These are phyloP conservation scores for Apostasia shenzhenica DNA, from an alignment of 106 monocot genomes.

Conservation along the genomic window DNA sequence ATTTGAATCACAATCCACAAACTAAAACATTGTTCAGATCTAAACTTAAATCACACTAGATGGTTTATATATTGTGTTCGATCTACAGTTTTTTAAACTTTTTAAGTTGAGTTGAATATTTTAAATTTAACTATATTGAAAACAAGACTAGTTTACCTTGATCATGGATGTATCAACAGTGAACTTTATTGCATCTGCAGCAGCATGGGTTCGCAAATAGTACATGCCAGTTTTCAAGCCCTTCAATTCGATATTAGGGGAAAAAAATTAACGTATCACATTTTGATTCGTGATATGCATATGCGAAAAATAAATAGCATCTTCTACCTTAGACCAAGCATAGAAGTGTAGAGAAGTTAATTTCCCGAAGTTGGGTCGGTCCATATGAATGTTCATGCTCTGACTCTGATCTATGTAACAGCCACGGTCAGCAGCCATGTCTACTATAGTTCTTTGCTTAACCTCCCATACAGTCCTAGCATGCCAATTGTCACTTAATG, in stretches of 20 bases:
- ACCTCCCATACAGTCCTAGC: slow-evolving; percentile 54
- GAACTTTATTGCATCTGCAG: slow-evolving; percentile 32
- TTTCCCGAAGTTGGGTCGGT: slow-evolving; percentile 39
- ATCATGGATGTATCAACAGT: slow-evolving; percentile 19
- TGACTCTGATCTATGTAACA: slow-evolving; percentile 52
- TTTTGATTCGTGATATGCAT: background rate
- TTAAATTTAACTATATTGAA: background rate
- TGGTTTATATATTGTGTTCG: background rate
- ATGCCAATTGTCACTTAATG: background rate
- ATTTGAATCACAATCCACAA: background rate
- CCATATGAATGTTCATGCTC: slow-evolving; percentile 43
- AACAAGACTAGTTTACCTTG: background rate
- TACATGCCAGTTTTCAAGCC: slow-evolving; percentile 32
- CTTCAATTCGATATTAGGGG: slow-evolving; percentile 7
- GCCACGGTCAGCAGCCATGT: slow-evolving; percentile 49
- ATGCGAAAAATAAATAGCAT: background rate
- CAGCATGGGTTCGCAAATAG: slow-evolving; percentile 25
- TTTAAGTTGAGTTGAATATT: background rate
- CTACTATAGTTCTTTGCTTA: slow-evolving; percentile 46
- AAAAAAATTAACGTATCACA: background rate
- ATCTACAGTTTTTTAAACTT: background rate
- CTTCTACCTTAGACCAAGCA: slow-evolving; percentile 25
- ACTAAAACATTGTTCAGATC: background rate
- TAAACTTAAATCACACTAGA: background rate
- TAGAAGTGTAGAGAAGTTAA: slow-evolving; percentile 47